Evolutionary conservation across 2,329 filamentous ascomycete genomes (phyloP).

Genomic region (Emergomyces pasteurianus): DNA sequence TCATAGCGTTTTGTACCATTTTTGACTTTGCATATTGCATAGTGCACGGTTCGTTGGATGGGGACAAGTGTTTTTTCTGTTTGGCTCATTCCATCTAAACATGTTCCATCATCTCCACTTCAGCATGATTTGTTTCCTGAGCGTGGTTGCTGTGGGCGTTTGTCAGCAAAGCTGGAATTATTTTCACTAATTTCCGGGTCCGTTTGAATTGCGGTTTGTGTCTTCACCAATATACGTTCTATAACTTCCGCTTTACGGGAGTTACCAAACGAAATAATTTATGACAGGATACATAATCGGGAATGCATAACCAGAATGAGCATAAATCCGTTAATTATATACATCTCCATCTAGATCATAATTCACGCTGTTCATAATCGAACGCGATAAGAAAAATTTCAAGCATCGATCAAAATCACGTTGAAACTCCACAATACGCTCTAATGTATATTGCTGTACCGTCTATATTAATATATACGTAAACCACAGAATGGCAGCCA

Average conservation of each 20-base stretch:
- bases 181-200: neutral
- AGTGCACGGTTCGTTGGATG: neutral
- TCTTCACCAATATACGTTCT: neutral
- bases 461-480: neutral
- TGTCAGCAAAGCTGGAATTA: neutral
- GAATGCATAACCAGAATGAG: neutral
- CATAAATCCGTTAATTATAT: neutral
- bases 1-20: neutral
- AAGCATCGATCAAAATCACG: neutral
- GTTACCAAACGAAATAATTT: too few species aligned
- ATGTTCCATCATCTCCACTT: neutral
- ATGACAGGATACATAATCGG: neutral
- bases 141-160: neutral
- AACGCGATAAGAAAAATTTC: neutral
- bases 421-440: neutral
- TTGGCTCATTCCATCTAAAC: neutral
- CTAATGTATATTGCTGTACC: neutral
- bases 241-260: neutral
- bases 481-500: neutral
- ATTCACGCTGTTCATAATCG: neutral
- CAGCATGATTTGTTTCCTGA: neutral
- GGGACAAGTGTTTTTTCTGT: neutral
- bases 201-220: neutral
- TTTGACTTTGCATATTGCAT: neutral
- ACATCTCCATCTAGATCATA: neutral